Evolutionary conservation across 1,139 yeast genomes (phyloP).

Genomic region (Candida pseudoviswanathii): DNA sequence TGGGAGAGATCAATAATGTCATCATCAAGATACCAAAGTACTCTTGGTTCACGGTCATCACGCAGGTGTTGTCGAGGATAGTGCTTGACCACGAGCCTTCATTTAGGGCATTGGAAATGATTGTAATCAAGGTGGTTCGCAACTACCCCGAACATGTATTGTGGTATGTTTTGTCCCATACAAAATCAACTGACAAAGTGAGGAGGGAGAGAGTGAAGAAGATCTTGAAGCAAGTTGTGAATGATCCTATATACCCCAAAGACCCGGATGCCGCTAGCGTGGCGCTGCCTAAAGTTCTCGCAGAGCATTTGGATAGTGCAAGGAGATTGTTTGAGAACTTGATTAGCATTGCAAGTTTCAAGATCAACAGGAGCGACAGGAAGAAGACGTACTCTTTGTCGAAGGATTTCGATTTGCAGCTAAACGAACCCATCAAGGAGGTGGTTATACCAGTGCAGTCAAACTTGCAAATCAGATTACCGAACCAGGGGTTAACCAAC

Average conservation of each 20-base stretch:
- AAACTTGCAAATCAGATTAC: slow-evolving; percentile 69
- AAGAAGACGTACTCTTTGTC: slow-evolving; percentile 37
- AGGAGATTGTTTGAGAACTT: slow-evolving; percentile 36
- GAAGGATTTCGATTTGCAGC: slow-evolving; percentile 49
- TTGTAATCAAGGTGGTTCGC: slow-evolving; percentile 58
- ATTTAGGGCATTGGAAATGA: slow-evolving; percentile 53
- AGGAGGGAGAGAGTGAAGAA: slow-evolving; percentile 53
- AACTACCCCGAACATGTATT: slow-evolving; percentile 81
- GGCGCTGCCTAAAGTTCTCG: neutral
- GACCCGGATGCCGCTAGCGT: neutral
- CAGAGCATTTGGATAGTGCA: slow-evolving; percentile 22
- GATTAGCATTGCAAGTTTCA: slow-evolving; percentile 37
- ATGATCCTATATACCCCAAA: neutral
- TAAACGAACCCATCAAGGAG: slow-evolving; percentile 55
- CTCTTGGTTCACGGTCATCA: slow-evolving; percentile 83
- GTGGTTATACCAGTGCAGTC: slow-evolving; percentile 82
- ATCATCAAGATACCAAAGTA: slow-evolving; percentile 54
- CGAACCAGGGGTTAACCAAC: slow-evolving; percentile 48
- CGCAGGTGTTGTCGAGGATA: slow-evolving; percentile 83
- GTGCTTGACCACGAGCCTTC: slow-evolving; percentile 64
- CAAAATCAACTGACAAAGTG: slow-evolving; percentile 62
- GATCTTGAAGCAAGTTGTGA: slow-evolving; percentile 22
- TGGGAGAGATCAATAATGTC: slow-evolving; percentile 54
- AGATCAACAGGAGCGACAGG: slow-evolving; percentile 32
- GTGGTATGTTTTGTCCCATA: slow-evolving; percentile 82